phyloP scores from a whole-genome alignment of 208 protist genomes.

The Trypanosoma brucei region DNA sequence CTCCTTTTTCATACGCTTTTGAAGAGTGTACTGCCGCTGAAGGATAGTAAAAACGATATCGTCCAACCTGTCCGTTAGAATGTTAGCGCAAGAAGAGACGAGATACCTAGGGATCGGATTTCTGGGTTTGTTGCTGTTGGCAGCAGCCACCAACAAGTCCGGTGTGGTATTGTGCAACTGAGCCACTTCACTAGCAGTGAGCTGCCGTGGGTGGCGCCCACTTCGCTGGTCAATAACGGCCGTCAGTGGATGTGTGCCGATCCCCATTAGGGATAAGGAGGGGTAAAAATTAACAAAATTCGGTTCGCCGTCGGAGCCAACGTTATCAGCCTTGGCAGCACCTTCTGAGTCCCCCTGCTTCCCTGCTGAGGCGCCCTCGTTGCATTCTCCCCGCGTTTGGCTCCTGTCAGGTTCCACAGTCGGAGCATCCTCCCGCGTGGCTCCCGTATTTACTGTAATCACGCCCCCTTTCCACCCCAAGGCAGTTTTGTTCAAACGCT shows the following conservation, averaged over 20 bases:
- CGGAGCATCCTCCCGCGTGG: no score
- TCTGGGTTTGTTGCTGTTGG: not conserved
- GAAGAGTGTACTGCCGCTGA: slow-evolving; percentile 49
- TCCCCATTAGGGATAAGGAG: slow-evolving; percentile 28
- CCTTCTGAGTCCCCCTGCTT: no score
- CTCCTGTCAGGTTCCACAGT: no score
- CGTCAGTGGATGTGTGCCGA: slow-evolving; percentile 33
- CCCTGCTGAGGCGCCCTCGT: no score
- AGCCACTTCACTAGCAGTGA: slow-evolving; percentile 13
- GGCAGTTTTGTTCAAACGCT: not conserved
- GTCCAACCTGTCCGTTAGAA: slow-evolving; percentile 54
- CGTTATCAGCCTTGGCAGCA: no score
- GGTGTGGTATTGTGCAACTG: not conserved
- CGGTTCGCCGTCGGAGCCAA: not conserved
- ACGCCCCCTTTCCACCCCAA: not conserved
- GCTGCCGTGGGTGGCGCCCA: slow-evolving; percentile 30
- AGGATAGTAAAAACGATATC: slow-evolving; percentile 64
- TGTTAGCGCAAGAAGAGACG: slow-evolving; percentile 36
- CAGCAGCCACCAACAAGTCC: not conserved
- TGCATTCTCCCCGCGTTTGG: no score
- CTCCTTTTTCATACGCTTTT: slow-evolving; percentile 44
- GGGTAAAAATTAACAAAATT: slow-evolving; percentile 38
- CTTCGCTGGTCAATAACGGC: slow-evolving; percentile 38
- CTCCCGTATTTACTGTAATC: not conserved
- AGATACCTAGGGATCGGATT: slow-evolving; percentile 2